Conservation (phyloP, 176 grass and related monocot species). For the Saccharum officinarum region DNA sequence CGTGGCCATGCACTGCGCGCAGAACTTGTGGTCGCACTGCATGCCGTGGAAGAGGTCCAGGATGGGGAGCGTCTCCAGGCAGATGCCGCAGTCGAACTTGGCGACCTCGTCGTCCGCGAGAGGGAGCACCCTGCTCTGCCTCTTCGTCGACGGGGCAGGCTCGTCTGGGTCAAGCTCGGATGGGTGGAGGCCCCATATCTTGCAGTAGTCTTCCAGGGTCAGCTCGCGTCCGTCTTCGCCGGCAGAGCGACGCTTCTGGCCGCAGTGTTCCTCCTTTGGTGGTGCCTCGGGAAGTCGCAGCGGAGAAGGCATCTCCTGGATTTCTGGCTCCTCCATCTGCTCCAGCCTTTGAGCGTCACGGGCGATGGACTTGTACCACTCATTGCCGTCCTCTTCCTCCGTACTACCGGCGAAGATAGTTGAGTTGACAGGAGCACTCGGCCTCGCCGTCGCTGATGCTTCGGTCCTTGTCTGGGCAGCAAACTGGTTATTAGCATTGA, state of each 20-base stretch:
- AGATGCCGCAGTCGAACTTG: constrained; percentile 51
- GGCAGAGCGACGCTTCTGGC: neutral
- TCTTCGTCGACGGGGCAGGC: constrained; percentile 16
- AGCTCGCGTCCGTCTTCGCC: neutral
- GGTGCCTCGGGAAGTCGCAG: neutral
- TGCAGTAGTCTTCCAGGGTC: neutral
- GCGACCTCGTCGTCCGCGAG: constrained; percentile 18
- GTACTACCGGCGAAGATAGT: neutral
- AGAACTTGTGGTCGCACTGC: constrained; percentile 48
- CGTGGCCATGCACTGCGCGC: constrained; percentile 34
- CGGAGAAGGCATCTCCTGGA: neutral
- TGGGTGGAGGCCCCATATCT: neutral
- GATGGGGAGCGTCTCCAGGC: constrained; percentile 31
- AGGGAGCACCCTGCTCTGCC: neutral
- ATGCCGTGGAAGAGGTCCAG: constrained; percentile 35
- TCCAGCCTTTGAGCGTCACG: neutral
- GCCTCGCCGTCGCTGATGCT: neutral
- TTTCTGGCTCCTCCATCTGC: neutral
- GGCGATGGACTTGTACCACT: neutral
- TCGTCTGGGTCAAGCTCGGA: neutral
- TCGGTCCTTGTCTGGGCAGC: neutral
- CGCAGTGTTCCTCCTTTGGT: neutral
- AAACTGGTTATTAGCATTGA: neutral
- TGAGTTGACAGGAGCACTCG: neutral
- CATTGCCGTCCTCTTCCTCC: neutral